phyloP scores from a whole-genome alignment of 139 green algal genomes.

The Zygnema cylindricum region DNA sequence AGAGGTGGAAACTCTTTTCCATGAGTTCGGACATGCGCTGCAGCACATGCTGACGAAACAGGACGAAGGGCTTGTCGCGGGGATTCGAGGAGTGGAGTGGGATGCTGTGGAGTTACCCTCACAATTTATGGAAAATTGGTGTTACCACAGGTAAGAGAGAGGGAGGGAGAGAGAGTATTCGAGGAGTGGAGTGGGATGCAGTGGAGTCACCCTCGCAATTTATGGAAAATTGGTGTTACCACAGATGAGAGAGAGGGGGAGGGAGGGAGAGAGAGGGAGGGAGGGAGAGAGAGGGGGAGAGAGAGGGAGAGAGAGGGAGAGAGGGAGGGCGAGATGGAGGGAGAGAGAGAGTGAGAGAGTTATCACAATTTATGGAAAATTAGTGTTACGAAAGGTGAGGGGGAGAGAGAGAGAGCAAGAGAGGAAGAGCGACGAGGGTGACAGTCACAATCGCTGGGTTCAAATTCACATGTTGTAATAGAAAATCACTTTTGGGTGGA shows the following conservation, averaged over 20 bases:
- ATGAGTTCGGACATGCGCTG: slow-evolving; percentile 89
- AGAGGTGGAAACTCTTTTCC: slow-evolving; percentile 95
- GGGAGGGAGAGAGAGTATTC: slow-evolving; percentile 82
- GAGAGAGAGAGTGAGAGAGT: slow-evolving; percentile 91
- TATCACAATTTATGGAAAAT: slow-evolving; percentile 92
- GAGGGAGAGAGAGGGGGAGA: too few species aligned
- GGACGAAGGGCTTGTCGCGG: slow-evolving; percentile 82
- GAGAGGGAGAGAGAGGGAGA: slow-evolving; percentile 66
- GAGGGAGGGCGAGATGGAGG: slow-evolving; percentile 87
- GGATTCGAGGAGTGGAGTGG: slow-evolving; percentile 92
- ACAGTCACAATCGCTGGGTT: too few species aligned
- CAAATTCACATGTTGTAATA: too few species aligned
- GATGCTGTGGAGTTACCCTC: slow-evolving; percentile 87
- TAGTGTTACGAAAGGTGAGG: slow-evolving; percentile 78
- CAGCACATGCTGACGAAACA: slow-evolving; percentile 86
- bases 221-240: slow-evolving; percentile 91
- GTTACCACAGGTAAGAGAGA: slow-evolving; percentile 72
- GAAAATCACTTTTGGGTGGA: too few species aligned
- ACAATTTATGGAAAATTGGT: slow-evolving; percentile 95
- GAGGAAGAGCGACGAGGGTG: too few species aligned
- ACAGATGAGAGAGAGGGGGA: slow-evolving; percentile 61
- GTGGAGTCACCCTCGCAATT: slow-evolving; percentile 89
- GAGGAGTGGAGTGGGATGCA: slow-evolving; percentile 91
- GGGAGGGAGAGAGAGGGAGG: too few species aligned
- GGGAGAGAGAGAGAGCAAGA: too few species aligned